A percentile compares a stretch with the other conserved stretches of the same genome.
These are phyloP conservation scores for Capsicum pubescens DNA, from an alignment of 257 asterid genomes.

Conservation along the genomic window DNA sequence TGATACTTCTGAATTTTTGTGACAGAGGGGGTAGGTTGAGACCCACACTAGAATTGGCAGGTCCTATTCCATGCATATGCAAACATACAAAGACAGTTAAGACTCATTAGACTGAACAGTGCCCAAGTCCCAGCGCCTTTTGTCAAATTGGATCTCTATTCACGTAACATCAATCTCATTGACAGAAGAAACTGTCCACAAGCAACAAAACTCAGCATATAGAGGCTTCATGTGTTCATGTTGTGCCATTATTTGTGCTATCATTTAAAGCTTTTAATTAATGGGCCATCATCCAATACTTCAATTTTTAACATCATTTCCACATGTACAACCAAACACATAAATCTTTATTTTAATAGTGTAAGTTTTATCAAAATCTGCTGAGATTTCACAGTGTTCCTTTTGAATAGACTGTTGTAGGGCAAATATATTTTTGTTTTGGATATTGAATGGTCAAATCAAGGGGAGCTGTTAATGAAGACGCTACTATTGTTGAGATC, in stretches of 20 bases:
- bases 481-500: conserved; percentile 47
- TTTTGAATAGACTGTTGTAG: conserved; percentile 31
- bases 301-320: not conserved
- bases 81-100: conserved; percentile 32
- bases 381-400: conserved; percentile 21
- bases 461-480: conserved; percentile 41
- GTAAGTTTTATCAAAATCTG: conserved; percentile 22
- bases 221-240: conserved; percentile 22
- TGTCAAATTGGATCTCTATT: conserved; percentile 26
- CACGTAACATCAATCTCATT: conserved; percentile 12
- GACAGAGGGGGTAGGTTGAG: conserved; percentile 35
- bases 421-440: conserved; percentile 21
- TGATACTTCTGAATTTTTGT: conserved; percentile 11
- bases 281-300: not conserved
- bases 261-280: not conserved
- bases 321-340: conserved; percentile 24
- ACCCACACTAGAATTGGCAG: conserved; percentile 39
- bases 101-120: conserved; percentile 23
- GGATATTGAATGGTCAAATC: conserved; percentile 52
- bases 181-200: conserved; percentile 22
- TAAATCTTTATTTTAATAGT: not conserved
- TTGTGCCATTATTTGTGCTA: conserved; percentile 19
- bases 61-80: conserved; percentile 40
- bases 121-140: conserved; percentile 32
- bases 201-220: conserved; percentile 19